Conservation (phyloP, 371 early-diverging fungal species). For the Conidiobolus incongruus region DNA sequence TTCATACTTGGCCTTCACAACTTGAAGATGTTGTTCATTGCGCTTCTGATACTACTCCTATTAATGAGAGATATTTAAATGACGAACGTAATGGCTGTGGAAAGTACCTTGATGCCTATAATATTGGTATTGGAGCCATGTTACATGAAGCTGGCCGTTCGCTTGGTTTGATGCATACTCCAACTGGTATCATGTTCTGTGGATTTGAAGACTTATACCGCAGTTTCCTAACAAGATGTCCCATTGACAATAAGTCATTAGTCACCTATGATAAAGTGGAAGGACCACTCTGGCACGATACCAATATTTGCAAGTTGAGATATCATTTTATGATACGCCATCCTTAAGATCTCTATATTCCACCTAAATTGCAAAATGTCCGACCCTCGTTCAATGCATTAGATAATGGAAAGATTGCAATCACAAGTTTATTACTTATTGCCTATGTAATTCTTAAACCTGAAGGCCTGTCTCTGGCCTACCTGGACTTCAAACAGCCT, state of each 20-base stretch:
- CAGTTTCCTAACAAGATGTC: too few relatives aligned
- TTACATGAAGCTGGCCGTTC: conserved; percentile 45
- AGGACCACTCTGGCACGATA: conserved; percentile 38
- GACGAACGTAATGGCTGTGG: conserved; percentile 33
- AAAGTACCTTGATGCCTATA: conserved; percentile 25
- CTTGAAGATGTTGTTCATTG: conserved; percentile 28
- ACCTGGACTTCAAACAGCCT: too few relatives aligned
- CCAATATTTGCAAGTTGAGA: conserved; percentile 29
- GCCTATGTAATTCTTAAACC: too few relatives aligned
- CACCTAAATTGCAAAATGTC: neutral
- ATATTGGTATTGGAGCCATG: conserved; percentile 43
- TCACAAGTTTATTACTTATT: too few relatives aligned
- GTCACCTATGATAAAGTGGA: conserved; percentile 22
- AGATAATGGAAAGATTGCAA: too few relatives aligned
- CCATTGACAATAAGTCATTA: conserved; percentile 10
- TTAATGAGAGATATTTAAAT: conserved; percentile 23
- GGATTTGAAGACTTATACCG: conserved; percentile 41
- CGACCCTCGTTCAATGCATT: conserved; percentile 11
- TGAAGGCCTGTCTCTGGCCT: too few relatives aligned
- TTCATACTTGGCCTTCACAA: conserved; percentile 33
- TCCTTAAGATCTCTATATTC: conserved; percentile 22
- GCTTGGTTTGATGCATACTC: conserved; percentile 27
- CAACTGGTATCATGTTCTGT: conserved; percentile 30
- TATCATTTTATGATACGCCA: conserved; percentile 29
- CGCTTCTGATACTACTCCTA: conserved; percentile 24